Evolutionary conservation across 129 eudicot species (phyloP).

Genomic region (Solidago caesia): DNA sequence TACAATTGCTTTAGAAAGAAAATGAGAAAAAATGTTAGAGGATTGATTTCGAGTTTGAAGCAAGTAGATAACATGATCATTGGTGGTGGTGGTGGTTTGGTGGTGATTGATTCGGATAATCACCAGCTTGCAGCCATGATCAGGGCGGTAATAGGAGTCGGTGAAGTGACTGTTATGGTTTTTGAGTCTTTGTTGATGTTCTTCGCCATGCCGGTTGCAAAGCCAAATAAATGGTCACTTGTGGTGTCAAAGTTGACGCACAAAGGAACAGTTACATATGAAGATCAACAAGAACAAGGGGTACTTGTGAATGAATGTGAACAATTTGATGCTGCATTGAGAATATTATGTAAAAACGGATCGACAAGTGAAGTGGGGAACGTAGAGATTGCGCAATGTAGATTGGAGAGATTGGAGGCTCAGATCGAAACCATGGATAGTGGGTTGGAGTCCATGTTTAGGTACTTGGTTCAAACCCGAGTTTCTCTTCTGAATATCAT

Average conservation of each 20-base stretch:
- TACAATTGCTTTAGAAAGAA: conserved; percentile 50
- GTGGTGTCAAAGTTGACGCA: conserved; percentile 34
- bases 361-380: neutral
- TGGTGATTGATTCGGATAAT: conserved; percentile 20
- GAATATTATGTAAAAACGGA: conserved; percentile 18
- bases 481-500: conserved; percentile 36
- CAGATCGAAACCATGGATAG: conserved; percentile 26
- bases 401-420: conserved; percentile 25
- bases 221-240: conserved; percentile 35
- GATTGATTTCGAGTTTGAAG: conserved; percentile 39
- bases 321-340: conserved; percentile 16
- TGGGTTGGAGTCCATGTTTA: conserved; percentile 30
- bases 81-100: neutral
- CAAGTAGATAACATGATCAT: conserved; percentile 28
- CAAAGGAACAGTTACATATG: conserved; percentile 25
- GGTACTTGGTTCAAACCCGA: conserved; percentile 33
- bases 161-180: conserved; percentile 28
- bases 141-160: conserved; percentile 38
- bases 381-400: conserved; percentile 19
- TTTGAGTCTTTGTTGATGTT: conserved; percentile 38
- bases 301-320: conserved; percentile 18
- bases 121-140: conserved; percentile 30
- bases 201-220: conserved; percentile 19
- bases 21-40: conserved; percentile 34
- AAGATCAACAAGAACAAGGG: conserved; percentile 24